Base-by-base conservation (phyloP, 768 basidiomycete species). In the Hygrophoropsis aurantiaca region DNA sequence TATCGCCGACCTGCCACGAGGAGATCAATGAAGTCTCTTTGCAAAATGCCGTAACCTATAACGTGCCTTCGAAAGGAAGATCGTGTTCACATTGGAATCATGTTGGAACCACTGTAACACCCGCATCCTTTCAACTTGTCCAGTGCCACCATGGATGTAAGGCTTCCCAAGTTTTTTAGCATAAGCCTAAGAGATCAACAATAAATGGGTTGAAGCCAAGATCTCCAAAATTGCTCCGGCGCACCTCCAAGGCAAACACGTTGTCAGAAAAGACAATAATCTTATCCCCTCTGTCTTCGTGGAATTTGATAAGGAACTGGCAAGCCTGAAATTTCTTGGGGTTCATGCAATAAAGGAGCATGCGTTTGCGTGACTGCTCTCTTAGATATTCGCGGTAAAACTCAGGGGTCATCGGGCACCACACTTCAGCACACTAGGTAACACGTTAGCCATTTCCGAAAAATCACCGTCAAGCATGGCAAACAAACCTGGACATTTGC, bases 381-480 rank as follows among this genome's bases (percentile, higher is more conserved):
- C 90, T 78, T 54, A 99, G 79, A 63, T 99, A 99, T 69, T 99
- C 94, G 54, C 91, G 84, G 67, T 98, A 99, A 66, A 99, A 99
- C 64, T 98, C 94, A 5, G 97, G 95, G 16, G 97, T 95, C 97
- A 99, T 98, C 15, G 92, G 91, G 63, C 97, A 99, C 97, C 97
- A 99, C 7, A 99, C 97, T 68, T 99, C 97, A 13, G 97, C 97
- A 62, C 97, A 99, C 91, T 98, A 57, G 18, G 49, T 18, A 40
- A 42, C 19, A 40, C 49, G 16, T 53, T 32, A 49, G 39, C 32
- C 11, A 11, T 10, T 40, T 38, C 42, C 26, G 33, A 11, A 24
- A 19, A 11, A 37, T 23, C 35, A 24, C 1, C 20, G 30, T 33
- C 44, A 16, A 7, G 15, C 4, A 23, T 10, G 15, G 27, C 43